Evolutionary conservation across 176 grass and related monocot genomes (phyloP), one percentile per base, ranked within the genome.

Genomic region (Rhynchospora pubera): DNA sequence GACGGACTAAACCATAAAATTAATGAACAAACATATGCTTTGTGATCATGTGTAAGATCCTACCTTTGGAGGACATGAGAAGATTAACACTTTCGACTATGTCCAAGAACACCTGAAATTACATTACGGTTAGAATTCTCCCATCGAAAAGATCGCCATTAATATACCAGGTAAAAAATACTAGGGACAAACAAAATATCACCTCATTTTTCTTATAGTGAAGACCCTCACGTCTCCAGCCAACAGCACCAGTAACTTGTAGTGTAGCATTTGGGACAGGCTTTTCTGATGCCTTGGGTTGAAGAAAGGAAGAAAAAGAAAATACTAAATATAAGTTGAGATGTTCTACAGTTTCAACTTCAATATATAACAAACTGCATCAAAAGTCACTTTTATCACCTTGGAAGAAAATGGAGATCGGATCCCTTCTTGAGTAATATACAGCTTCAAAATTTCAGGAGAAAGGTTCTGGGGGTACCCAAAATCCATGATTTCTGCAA

Each of bases 1-100:
- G 50, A 77, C 24, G 32, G 53, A 76, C 13, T 55, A 18, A 77
- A 77, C 72, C 23, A 18, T 77, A 77, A 39, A 77, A 76, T 55
- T 22, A 12, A 68, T 47, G 2, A 53, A 56, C 26, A 77, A 52
- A 32, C 24, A 6, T 77, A 77, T 53, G 72, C 22, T 77, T 34
- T 32, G 12, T 23, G 58, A 7, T 61, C 8, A 23, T 56, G 72
- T 34, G 50, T 68, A 42, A 83, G 48, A 76, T 46, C 34, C 57
- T 93, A 96, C 97, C 97, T 99, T 99, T 99, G 13, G 97, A 99
- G 64, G 97, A 99, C 97, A 99, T 99, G 76, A 99, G 97, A 89
- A 99, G 93, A 85, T 99, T 99, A 88, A 99, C 97, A 42, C 97
- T 99, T 86, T 99, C 97, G 82, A 99, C 97, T 82, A 99, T 99